Evolutionary conservation across 305 asterid species (phyloP).

Genomic region (Rubia peregrina): DNA sequence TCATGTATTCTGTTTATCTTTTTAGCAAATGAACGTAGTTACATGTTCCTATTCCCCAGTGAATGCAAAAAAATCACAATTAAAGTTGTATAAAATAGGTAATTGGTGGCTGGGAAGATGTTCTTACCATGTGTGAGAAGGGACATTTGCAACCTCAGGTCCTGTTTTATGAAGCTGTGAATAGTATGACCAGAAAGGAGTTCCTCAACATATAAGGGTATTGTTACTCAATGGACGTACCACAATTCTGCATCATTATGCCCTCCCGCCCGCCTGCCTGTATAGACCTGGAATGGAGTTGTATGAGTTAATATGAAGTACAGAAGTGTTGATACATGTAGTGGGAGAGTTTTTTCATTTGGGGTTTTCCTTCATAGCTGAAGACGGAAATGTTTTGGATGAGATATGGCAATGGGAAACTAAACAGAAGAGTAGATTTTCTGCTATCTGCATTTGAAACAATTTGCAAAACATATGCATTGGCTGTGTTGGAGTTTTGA

Average conservation of each 20-base stretch:
- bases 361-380: slow-evolving; percentile 19
- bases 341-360: slow-evolving; percentile 14
- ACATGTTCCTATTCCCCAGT: background rate
- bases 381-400: slow-evolving; percentile 21
- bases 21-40: background rate
- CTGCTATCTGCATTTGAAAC: slow-evolving; percentile 19
- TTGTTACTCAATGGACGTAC: slow-evolving; percentile 18
- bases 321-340: slow-evolving; percentile 29
- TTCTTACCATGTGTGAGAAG: slow-evolving; percentile 69
- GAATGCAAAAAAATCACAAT: background rate
- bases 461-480: slow-evolving; percentile 10
- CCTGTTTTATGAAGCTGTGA: slow-evolving; percentile 79
- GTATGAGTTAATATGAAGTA: slow-evolving; percentile 18
- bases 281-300: slow-evolving; percentile 20
- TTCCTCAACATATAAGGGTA: slow-evolving; percentile 18
- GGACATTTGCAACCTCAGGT: slow-evolving; percentile 97
- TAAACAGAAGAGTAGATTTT: slow-evolving; percentile 12
- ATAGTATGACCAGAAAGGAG: slow-evolving; percentile 28
- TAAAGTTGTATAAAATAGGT: slow-evolving; percentile 40
- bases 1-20: background rate
- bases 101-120: slow-evolving; percentile 82
- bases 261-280: background rate
- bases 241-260: slow-evolving; percentile 11
- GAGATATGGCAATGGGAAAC: slow-evolving; percentile 22
- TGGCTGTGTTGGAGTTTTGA: slow-evolving; percentile 11